Evolutionary conservation across 495 filamentous ascomycete species (phyloP).

Genomic region (Amphirosellinia nigrospora): DNA sequence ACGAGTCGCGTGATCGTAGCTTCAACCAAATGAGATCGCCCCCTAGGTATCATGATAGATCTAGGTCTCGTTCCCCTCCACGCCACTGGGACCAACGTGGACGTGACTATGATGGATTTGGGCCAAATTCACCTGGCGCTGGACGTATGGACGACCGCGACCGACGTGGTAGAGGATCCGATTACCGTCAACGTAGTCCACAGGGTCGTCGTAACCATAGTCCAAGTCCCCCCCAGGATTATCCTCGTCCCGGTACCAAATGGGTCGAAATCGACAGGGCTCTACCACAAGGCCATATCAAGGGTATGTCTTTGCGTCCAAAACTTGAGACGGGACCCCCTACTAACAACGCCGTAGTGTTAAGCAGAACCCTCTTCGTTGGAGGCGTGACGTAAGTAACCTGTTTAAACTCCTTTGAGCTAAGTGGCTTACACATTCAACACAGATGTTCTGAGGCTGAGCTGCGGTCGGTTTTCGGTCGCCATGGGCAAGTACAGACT

Average conservation of each 20-base stretch:
- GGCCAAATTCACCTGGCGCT: conserved; percentile 58
- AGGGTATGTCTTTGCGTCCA: conserved; percentile 58
- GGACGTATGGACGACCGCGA: conserved; percentile 65
- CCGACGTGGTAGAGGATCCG: conserved; percentile 60
- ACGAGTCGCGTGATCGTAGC: conserved; percentile 68
- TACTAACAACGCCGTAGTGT: conserved; percentile 57
- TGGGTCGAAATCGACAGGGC: conserved; percentile 79
- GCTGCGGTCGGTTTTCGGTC: conserved; percentile 75
- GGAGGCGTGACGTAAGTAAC: conserved; percentile 87
- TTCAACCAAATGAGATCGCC: conserved; percentile 61
- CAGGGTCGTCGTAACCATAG: conserved; percentile 64
- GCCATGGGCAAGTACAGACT: conserved; percentile 87
- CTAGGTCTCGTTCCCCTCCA: conserved; percentile 72
- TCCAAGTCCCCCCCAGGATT: conserved; percentile 58
- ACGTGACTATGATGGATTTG: conserved; percentile 51
- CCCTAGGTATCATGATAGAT: conserved; percentile 70
- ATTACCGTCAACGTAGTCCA: conserved; percentile 88
- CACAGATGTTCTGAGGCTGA: conserved; percentile 77
- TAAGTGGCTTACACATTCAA: conserved; percentile 24
- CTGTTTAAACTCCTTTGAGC: conserved; percentile 11
- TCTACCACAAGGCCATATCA: conserved; percentile 77
- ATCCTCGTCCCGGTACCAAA: conserved; percentile 61
- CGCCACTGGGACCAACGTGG: conserved; percentile 67
- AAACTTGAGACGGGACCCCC: not conserved
- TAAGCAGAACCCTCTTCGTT: conserved; percentile 94